phyloP scores from a whole-genome alignment of 805 yeast species.

The Jamesozyma jinghongensis region DNA sequence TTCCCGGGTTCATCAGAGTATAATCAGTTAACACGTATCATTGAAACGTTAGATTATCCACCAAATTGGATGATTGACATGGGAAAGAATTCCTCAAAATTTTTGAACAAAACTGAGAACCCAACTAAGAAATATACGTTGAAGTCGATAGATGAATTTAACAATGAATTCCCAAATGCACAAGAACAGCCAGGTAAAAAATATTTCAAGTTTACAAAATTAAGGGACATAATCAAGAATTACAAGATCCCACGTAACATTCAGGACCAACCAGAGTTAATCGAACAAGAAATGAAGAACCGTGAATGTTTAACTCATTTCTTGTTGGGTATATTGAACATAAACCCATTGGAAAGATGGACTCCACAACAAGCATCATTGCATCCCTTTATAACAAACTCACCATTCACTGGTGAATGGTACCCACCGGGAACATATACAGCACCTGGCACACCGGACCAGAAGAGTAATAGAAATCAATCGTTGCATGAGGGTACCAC shows the following conservation, averaged over 20 bases:
- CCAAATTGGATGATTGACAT: slow-evolving; percentile 95
- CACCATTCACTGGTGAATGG: slow-evolving; percentile 46
- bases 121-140: slow-evolving; percentile 23
- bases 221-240: slow-evolving; percentile 66
- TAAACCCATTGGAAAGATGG: slow-evolving; percentile 92
- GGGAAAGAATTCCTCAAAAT: slow-evolving; percentile 75
- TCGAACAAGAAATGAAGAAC: slow-evolving; percentile 66
- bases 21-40: slow-evolving; percentile 77
- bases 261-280: slow-evolving; percentile 26
- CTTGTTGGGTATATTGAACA: slow-evolving; percentile 61
- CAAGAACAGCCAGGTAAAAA: slow-evolving; percentile 74
- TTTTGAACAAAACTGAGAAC: slow-evolving; percentile 28
- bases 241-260: slow-evolving; percentile 62
- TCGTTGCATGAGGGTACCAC: slow-evolving; percentile 4
- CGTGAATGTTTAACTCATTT: slow-evolving; percentile 69
- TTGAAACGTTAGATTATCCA: slow-evolving; percentile 75
- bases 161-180: slow-evolving; percentile 21
- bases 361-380: slow-evolving; percentile 90
- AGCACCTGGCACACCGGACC: not conserved
- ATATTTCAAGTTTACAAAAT: slow-evolving; percentile 58
- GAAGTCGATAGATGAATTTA: slow-evolving; percentile 44
- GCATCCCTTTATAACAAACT: slow-evolving; percentile 81
- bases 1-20: slow-evolving; percentile 94
- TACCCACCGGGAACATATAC: slow-evolving; percentile 37
- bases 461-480: not conserved